These are phyloP conservation scores for Penicillium canariense DNA, from an alignment of 495 filamentous ascomycete species.

Conservation along the genomic window DNA sequence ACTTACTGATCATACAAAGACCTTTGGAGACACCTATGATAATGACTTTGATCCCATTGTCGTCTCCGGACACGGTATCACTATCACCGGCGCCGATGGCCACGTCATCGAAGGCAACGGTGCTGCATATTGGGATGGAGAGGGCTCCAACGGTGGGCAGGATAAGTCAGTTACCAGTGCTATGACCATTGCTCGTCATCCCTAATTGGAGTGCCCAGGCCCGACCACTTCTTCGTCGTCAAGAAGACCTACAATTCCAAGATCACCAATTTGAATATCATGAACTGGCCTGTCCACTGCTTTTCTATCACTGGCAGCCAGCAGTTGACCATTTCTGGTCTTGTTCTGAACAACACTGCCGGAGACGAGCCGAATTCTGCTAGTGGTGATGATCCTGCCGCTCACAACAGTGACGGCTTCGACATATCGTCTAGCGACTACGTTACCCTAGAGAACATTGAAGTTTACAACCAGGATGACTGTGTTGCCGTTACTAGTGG, in stretches of 20 bases:
- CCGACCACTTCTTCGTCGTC: constrained; percentile 48
- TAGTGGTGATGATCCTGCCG: constrained; percentile 43
- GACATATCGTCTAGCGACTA: constrained; percentile 51
- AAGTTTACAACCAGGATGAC: constrained; percentile 62
- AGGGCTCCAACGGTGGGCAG: constrained; percentile 47
- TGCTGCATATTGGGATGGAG: constrained; percentile 46
- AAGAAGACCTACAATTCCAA: constrained; percentile 41
- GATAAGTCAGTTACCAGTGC: constrained; percentile 24
- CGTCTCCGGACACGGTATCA: constrained; percentile 40
- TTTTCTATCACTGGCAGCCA: constrained; percentile 51
- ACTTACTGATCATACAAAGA: constrained; percentile 15
- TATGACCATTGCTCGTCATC: not conserved
- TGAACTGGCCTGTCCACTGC: constrained; percentile 61
- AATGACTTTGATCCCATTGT: constrained; percentile 37
- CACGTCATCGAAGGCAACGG: constrained; percentile 48
- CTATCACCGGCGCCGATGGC: constrained; percentile 37
- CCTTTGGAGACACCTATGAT: constrained; percentile 38
- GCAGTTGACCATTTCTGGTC: constrained; percentile 45
- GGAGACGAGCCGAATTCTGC: constrained; percentile 38
- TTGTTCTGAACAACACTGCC: constrained; percentile 61
- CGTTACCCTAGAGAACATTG: constrained; percentile 51
- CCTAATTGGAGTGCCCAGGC: constrained; percentile 15
- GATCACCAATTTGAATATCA: constrained; percentile 42
- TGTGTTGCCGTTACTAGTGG: constrained; percentile 55
- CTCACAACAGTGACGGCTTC: constrained; percentile 66